Percentiles rank a stretch among this genome's conserved stretches.
These are phyloP conservation scores for Starmerella asiatica DNA, from an alignment of 805 yeast genomes.

Conservation along the genomic window DNA sequence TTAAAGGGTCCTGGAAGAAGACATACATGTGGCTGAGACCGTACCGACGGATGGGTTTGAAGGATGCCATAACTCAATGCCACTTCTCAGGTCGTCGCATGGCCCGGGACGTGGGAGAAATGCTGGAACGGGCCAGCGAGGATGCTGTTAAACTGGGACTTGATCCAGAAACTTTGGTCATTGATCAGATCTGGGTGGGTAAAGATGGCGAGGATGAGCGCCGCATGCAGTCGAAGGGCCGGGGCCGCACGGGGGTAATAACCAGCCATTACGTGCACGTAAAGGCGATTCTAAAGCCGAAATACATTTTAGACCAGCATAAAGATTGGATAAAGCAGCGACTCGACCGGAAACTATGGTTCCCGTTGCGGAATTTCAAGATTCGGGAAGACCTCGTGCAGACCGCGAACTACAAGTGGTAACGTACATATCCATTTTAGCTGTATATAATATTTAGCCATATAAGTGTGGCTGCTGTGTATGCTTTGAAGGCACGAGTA, in stretches of 20 bases:
- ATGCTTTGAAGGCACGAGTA: too few species aligned
- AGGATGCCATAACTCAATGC: conserved; percentile 78
- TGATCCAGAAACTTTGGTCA: conserved; percentile 48
- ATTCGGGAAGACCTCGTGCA: conserved; percentile 29
- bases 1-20: conserved; percentile 80
- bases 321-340: conserved; percentile 35
- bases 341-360: conserved; percentile 39
- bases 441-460: too few species aligned
- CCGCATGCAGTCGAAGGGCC: conserved; percentile 69
- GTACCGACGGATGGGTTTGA: conserved; percentile 54
- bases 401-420: conserved; percentile 29
- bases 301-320: conserved; percentile 44
- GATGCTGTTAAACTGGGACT: conserved; percentile 52
- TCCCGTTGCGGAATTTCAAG: conserved; percentile 27
- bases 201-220: conserved; percentile 66
- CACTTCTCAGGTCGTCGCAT: conserved; percentile 75
- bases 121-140: conserved; percentile 56
- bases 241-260: conserved; percentile 77
- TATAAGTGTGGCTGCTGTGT: too few species aligned
- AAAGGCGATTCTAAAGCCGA: conserved; percentile 58
- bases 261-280: conserved; percentile 69
- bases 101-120: conserved; percentile 62
- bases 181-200: conserved; percentile 81
- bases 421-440: conserved; percentile 2
- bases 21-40: conserved; percentile 68